Evolutionary conservation across 306 rosid species (phyloP).

Genomic region (Medicago lupulina): DNA sequence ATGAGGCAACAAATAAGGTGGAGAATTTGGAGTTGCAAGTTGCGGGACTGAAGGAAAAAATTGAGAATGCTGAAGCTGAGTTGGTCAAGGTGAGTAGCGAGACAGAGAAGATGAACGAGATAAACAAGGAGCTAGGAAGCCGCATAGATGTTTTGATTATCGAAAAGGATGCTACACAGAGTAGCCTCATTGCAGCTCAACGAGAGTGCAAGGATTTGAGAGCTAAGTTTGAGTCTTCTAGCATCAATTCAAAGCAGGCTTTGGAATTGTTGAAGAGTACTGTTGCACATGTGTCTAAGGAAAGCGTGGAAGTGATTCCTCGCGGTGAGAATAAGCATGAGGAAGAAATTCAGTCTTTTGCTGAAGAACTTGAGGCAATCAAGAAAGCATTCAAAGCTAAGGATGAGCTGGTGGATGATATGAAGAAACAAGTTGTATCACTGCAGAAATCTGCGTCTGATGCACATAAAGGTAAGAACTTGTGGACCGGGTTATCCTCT

Average conservation of each 20-base stretch:
- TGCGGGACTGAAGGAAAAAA: slow-evolving; percentile 44
- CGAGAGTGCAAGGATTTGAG: slow-evolving; percentile 48
- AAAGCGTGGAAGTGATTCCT: slow-evolving; percentile 42
- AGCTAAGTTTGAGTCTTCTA: slow-evolving; percentile 51
- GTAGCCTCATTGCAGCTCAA: slow-evolving; percentile 45
- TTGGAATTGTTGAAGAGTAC: slow-evolving; percentile 67
- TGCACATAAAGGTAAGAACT: slow-evolving; percentile 60
- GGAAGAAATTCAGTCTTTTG: slow-evolving; percentile 54
- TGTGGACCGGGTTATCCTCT: slow-evolving; percentile 70
- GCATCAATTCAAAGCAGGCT: slow-evolving; percentile 48
- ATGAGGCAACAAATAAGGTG: slow-evolving; percentile 55
- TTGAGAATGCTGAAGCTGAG: slow-evolving; percentile 47
- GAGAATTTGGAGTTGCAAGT: slow-evolving; percentile 45
- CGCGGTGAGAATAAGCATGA: slow-evolving; percentile 40
- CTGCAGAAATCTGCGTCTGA: slow-evolving; percentile 46
- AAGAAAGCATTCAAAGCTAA: slow-evolving; percentile 64
- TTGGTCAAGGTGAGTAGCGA: slow-evolving; percentile 44
- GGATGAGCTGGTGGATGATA: slow-evolving; percentile 61
- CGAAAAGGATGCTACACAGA: slow-evolving; percentile 55
- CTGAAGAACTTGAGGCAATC: slow-evolving; percentile 67
- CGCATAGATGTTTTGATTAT: slow-evolving; percentile 43
- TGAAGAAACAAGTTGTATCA: slow-evolving; percentile 56
- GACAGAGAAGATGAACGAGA: slow-evolving; percentile 42
- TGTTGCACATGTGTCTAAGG: slow-evolving; percentile 46
- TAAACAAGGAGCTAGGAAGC: slow-evolving; percentile 44